phyloP scores from a whole-genome alignment of 306 rosid genomes.

The Coriaria nepalensis region DNA sequence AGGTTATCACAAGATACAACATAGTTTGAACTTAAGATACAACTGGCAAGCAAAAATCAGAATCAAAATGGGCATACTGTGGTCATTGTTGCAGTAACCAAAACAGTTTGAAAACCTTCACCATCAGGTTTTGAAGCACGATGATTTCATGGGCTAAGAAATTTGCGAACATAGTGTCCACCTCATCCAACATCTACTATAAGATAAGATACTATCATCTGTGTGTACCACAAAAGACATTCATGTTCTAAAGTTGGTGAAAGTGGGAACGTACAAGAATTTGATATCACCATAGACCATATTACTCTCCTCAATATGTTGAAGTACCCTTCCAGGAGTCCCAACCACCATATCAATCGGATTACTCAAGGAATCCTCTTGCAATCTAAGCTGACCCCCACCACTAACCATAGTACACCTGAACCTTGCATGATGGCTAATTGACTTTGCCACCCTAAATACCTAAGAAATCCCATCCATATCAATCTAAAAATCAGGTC shows the following conservation, averaged over 20 bases:
- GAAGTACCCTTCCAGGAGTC: slow-evolving; percentile 91
- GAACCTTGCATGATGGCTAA: slow-evolving; percentile 85
- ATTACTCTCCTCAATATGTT: slow-evolving; percentile 90
- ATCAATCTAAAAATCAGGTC: neutral
- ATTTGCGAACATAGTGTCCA: slow-evolving; percentile 91
- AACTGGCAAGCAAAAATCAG: slow-evolving; percentile 8
- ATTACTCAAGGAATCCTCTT: slow-evolving; percentile 72
- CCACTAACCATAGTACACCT: slow-evolving; percentile 91
- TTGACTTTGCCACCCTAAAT: slow-evolving; percentile 78
- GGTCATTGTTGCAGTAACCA: slow-evolving; percentile 95
- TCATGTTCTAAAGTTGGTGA: too few relatives aligned
- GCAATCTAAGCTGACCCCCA: slow-evolving; percentile 82
- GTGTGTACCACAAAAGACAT: too few relatives aligned
- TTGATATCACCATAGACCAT: slow-evolving; percentile 83
- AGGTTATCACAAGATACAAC: neutral
- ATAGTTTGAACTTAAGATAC: neutral
- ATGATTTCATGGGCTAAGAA: slow-evolving; percentile 54
- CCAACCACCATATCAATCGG: slow-evolving; percentile 90
- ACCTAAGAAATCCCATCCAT: slow-evolving; percentile 38
- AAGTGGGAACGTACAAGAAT: slow-evolving; percentile 34
- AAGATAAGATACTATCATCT: neutral
- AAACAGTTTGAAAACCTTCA: slow-evolving; percentile 70
- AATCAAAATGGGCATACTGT: slow-evolving; percentile 32
- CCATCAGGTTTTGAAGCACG: slow-evolving; percentile 59
- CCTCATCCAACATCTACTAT: slow-evolving; percentile 88